Evolutionary conservation across 78 protist species (phyloP).

Genomic region (Dictyostelium capitatum): DNA sequence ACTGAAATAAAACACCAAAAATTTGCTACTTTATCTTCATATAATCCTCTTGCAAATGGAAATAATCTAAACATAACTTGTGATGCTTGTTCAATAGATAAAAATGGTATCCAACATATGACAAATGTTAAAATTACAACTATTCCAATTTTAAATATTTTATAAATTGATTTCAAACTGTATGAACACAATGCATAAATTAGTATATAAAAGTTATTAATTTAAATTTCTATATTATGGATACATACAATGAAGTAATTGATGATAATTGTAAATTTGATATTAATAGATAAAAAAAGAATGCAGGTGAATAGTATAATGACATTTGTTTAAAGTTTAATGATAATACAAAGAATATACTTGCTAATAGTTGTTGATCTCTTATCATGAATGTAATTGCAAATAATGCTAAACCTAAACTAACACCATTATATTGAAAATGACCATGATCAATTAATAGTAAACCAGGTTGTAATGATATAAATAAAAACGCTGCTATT

Average conservation of each 20-base stretch:
- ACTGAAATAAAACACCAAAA: constrained; percentile 93
- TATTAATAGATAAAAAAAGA: constrained; percentile 85
- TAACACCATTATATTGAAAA: constrained; percentile 96
- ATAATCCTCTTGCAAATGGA: constrained; percentile 94
- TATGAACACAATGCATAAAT: too few relatives aligned
- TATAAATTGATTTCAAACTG: not conserved
- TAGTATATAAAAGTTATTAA: too few relatives aligned
- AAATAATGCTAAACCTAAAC: constrained; percentile 91
- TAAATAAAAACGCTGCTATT: constrained; percentile 49
- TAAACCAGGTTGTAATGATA: constrained; percentile 89
- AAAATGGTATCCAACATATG: constrained; percentile 89
- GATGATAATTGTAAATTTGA: constrained; percentile 16
- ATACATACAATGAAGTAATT: not conserved
- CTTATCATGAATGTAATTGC: constrained; percentile 16
- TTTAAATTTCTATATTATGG: too few relatives aligned
- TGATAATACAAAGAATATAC: constrained; percentile 81
- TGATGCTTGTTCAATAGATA: constrained; percentile 28
- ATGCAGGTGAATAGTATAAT: constrained; percentile 92
- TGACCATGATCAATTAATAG: constrained; percentile 98
- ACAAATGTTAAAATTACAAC: constrained; percentile 70
- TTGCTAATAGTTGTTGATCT: constrained; percentile 48
- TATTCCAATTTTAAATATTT: constrained; percentile 24
- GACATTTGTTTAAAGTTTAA: constrained; percentile 95
- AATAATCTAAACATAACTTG: constrained; percentile 93
- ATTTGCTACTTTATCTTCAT: constrained; percentile 98